Evolutionary conservation across 371 early-diverging fungal genomes (phyloP).

Genomic region (Mucor lusitanicus): DNA sequence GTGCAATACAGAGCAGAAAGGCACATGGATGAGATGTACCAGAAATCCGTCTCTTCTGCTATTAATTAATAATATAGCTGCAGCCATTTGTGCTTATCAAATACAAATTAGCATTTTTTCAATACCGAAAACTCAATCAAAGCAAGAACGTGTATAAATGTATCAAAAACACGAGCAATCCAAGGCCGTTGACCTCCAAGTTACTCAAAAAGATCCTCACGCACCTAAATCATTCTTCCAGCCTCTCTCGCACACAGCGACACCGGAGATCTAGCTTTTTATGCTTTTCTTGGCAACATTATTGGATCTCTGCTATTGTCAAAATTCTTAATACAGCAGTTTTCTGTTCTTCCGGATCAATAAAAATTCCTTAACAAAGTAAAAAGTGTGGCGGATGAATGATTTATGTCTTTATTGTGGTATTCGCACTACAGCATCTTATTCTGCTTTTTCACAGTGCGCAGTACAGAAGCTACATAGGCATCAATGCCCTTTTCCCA

Average conservation of each 20-base stretch:
- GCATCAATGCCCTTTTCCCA: slow-evolving; percentile 54
- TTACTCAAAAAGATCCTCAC: background rate
- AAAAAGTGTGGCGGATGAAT: background rate
- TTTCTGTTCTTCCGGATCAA: background rate
- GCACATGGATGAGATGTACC: background rate
- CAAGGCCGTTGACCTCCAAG: background rate
- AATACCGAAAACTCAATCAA: background rate
- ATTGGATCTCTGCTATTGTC: background rate
- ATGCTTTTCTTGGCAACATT: background rate
- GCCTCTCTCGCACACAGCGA: background rate
- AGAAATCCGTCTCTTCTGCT: background rate
- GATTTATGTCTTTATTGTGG: background rate
- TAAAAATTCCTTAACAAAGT: background rate
- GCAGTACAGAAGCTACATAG: slow-evolving; percentile 40
- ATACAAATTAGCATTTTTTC: background rate
- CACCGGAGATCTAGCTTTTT: background rate
- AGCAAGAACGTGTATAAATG: background rate
- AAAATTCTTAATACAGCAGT: too few species aligned
- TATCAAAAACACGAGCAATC: background rate
- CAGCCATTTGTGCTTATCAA: background rate
- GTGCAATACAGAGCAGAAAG: background rate
- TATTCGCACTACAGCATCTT: background rate
- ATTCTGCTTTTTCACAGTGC: slow-evolving; percentile 24
- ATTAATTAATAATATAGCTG: background rate
- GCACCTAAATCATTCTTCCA: background rate